A percentile compares a stretch with the other conserved stretches of the same genome.
phyloP scores from a whole-genome alignment of 2,329 filamentous ascomycete genomes.

The Talaromyces funiculosus region DNA sequence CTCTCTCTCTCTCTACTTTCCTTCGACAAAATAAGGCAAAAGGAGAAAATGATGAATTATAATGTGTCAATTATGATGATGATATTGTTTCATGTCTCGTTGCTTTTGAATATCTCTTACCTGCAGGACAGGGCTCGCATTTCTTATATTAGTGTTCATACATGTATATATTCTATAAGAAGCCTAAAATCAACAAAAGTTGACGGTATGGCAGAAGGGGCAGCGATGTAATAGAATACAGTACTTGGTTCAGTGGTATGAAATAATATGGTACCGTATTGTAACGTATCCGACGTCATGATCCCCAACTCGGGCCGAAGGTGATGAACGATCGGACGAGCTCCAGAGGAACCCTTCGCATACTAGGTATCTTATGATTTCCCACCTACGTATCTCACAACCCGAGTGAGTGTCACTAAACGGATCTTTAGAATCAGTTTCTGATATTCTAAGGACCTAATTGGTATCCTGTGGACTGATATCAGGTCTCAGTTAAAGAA shows the following conservation, averaged over 20 bases:
- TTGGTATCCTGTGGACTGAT: neutral
- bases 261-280: neutral
- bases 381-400: neutral
- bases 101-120: neutral
- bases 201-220: too few relatives aligned
- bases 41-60: slow-evolving; percentile 1
- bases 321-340: neutral
- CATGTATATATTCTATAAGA: neutral
- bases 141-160: neutral
- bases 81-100: neutral
- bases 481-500: neutral
- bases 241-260: neutral
- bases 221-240: neutral
- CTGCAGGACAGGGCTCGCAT: neutral
- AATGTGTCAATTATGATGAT: neutral
- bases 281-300: slow-evolving; percentile 9
- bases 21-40: neutral
- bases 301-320: neutral
- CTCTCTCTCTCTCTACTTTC: neutral
- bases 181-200: neutral
- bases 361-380: too few relatives aligned
- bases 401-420: neutral
- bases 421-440: neutral
- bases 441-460: neutral
- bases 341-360: neutral